Conservation (phyloP, 2,329 filamentous ascomycete genomes). For the Xylariaceae sp. region DNA sequence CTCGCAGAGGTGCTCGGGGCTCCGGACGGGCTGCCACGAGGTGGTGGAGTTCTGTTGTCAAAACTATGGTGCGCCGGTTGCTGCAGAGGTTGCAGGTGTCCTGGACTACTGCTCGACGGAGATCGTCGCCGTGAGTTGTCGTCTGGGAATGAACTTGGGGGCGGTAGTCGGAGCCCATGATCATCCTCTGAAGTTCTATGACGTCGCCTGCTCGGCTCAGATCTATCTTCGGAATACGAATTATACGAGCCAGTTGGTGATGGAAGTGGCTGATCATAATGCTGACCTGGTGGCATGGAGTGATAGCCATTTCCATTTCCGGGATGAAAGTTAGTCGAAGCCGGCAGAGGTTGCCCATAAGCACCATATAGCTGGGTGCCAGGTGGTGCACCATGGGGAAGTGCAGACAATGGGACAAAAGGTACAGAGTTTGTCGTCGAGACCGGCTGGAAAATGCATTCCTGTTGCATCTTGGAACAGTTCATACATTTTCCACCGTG, state of each 20-base stretch:
- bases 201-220: slow-evolving; percentile 30
- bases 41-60: slow-evolving; percentile 34
- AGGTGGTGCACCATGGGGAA: slow-evolving; percentile 54
- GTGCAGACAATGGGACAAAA: slow-evolving; percentile 55
- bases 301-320: slow-evolving; percentile 11
- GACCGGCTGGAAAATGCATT: slow-evolving; percentile 58
- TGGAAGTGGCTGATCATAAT: slow-evolving; percentile 29
- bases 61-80: slow-evolving; percentile 28
- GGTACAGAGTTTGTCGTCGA: slow-evolving; percentile 52
- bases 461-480: slow-evolving; percentile 58
- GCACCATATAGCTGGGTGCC: slow-evolving; percentile 54
- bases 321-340: slow-evolving; percentile 19
- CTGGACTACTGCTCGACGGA: slow-evolving; percentile 47
- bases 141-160: slow-evolving; percentile 39
- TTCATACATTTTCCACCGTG: slow-evolving; percentile 58
- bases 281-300: slow-evolving; percentile 7
- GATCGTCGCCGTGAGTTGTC: slow-evolving; percentile 48
- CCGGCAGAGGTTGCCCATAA: slow-evolving; percentile 51
- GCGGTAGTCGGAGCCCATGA: slow-evolving; percentile 40
- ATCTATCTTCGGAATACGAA: slow-evolving; percentile 33
- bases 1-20: slow-evolving; percentile 29
- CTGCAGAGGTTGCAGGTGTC: slow-evolving; percentile 35
- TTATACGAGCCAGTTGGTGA: slow-evolving; percentile 33
- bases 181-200: slow-evolving; percentile 31
- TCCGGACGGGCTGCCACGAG: slow-evolving; percentile 36